phyloP scores from a whole-genome alignment of 2,329 filamentous ascomycete species.

The Pseudocercospora eumusae region DNA sequence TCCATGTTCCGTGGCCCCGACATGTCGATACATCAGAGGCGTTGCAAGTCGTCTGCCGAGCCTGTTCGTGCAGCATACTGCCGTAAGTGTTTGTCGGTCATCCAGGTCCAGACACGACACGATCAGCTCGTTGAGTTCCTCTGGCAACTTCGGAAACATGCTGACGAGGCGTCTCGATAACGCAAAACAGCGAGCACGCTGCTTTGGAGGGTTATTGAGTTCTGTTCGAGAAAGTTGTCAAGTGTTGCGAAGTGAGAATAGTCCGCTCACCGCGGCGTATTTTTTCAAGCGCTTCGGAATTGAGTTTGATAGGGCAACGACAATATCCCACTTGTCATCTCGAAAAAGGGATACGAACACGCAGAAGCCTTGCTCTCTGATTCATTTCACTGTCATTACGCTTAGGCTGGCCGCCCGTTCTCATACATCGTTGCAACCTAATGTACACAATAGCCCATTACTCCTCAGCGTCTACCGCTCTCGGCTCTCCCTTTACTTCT shows the following conservation, averaged over 20 bases:
- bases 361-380: background rate
- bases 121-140: background rate
- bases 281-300: background rate
- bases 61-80: background rate
- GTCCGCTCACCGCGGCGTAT: background rate
- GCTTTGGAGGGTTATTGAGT: background rate
- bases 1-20: background rate
- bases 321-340: too few relatives aligned
- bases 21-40: background rate
- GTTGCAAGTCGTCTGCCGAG: background rate
- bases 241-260: background rate
- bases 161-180: background rate
- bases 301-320: background rate
- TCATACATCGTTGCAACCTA: background rate
- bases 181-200: background rate
- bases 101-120: background rate
- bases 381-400: background rate
- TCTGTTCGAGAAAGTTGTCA: background rate
- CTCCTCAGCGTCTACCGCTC: background rate
- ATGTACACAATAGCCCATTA: background rate
- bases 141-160: background rate
- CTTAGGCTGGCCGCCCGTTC: background rate
- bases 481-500: slow-evolving; percentile 36
- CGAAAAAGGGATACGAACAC: background rate
- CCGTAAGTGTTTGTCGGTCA: background rate